Evolutionary conservation across 2,329 filamentous ascomycete genomes (phyloP).

Genomic region (Colletotrichum coccodes): DNA sequence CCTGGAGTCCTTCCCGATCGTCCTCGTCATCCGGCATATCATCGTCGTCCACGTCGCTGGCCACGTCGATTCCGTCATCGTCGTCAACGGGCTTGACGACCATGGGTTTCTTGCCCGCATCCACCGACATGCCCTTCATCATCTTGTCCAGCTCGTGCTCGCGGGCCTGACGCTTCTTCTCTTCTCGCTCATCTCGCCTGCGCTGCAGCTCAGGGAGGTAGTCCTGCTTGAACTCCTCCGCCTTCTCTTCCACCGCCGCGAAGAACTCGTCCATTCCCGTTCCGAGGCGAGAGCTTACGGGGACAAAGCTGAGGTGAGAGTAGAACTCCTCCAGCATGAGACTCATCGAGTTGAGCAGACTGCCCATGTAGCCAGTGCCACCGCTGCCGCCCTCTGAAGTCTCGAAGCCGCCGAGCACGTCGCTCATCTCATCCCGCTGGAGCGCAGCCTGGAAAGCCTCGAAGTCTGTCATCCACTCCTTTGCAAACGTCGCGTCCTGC

Average conservation of each 20-base stretch:
- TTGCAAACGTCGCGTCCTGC: slow-evolving; percentile 88
- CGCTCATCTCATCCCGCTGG: slow-evolving; percentile 80
- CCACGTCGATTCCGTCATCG: slow-evolving; percentile 60
- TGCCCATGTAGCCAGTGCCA: slow-evolving; percentile 96
- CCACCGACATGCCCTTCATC: slow-evolving; percentile 88
- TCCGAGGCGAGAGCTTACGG: slow-evolving; percentile 92
- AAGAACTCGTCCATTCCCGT: slow-evolving; percentile 95
- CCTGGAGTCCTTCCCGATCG: slow-evolving; percentile 74
- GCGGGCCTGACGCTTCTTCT: slow-evolving; percentile 75
- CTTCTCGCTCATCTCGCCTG: slow-evolving; percentile 78
- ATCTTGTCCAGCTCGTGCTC: slow-evolving; percentile 89
- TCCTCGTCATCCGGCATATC: slow-evolving; percentile 68
- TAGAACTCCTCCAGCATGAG: slow-evolving; percentile 98
- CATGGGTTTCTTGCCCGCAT: slow-evolving; percentile 38
- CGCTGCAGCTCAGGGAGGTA: slow-evolving; percentile 93
- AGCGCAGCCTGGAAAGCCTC: slow-evolving; percentile 93
- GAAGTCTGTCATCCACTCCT: slow-evolving; percentile 99
- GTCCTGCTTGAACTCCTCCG: slow-evolving; percentile 86
- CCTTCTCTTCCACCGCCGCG: slow-evolving; percentile 85
- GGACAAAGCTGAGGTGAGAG: slow-evolving; percentile 90
- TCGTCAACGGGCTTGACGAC: slow-evolving; percentile 52
- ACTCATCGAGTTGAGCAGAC: slow-evolving; percentile 96
- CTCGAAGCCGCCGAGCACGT: slow-evolving; percentile 79
- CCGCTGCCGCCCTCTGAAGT: slow-evolving; percentile 67
- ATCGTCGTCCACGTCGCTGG: slow-evolving; percentile 68